Evolutionary conservation across 2,329 filamentous ascomycete genomes (phyloP).

Genomic region (Venturia asperata): DNA sequence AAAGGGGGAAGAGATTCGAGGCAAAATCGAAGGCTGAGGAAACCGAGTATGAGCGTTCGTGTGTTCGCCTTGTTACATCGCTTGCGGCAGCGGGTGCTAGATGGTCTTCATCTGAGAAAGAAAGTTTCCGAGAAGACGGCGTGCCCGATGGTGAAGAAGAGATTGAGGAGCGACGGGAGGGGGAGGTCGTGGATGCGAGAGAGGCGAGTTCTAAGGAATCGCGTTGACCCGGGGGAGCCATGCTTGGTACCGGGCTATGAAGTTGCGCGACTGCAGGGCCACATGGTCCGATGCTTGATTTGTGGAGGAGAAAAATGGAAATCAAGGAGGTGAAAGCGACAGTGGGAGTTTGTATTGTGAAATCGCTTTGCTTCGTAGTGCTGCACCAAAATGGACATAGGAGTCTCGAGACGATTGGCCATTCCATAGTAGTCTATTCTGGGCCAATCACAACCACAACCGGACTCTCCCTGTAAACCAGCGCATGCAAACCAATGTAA

Average conservation of each 20-base stretch:
- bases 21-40: constrained; percentile 94
- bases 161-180: constrained; percentile 58
- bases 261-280: neutral
- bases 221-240: constrained; percentile 39
- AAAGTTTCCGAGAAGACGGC: constrained; percentile 85
- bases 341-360: neutral
- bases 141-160: constrained; percentile 73
- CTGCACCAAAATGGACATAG: neutral
- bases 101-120: constrained; percentile 80
- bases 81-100: constrained; percentile 51
- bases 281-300: neutral
- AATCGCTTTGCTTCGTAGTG: neutral
- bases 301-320: neutral
- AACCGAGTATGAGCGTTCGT: constrained; percentile 69
- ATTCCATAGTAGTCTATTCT: neutral
- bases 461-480: neutral
- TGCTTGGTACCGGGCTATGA: constrained; percentile 1
- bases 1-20: constrained; percentile 86
- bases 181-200: constrained; percentile 74
- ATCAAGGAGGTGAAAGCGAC: neutral
- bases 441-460: neutral
- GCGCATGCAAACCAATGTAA: neutral
- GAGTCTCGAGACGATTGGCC: neutral
- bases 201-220: constrained; percentile 96
- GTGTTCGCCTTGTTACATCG: constrained; percentile 31